Evolutionary conservation across 306 rosid species (phyloP), one percentile per base, ranked within the genome.

Genomic region (Hylodesmum podocarpum): DNA sequence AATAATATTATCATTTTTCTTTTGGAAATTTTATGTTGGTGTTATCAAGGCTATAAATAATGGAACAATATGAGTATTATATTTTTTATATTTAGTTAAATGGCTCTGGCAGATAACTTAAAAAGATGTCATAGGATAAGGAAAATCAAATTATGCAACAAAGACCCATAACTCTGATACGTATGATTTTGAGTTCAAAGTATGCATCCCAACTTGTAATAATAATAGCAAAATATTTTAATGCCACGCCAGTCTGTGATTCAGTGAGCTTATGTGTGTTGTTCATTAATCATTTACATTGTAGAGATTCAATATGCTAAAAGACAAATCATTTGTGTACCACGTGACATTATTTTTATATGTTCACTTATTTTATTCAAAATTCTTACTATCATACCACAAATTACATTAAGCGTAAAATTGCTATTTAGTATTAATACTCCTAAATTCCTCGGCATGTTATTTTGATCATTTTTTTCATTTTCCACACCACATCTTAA

Each of bases 241-340:
- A 8, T 47, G 29, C 43, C 59, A 67, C 5, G 46, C 49, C 54
- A 71, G 5, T 24, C 72, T 63, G 73, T 72, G 61, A 51, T 9
- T 63, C 50, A 53, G 22, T 51, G 28, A 24, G 29, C 66, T 22
- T 37, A 11, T 5, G 1, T 53, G 24, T 68, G 3, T n/a, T 50
- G 44, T 15, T 47, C 6, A 34, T 8, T 49, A 21, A 62, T 51
- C 29, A 54, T 54, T 40, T 55, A 27, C 24, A 43, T 43, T 40
- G 12, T 36, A 41, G 19, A 22, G 53, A 49, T 54, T 73, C 74
- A 15, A 73, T 33, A 37, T 0, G 34, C 25, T 34, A 24, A 14
- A 78, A 31, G 70, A 43, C 29, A 44, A 58, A 66, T 7, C 59
- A 29, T 31, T 68, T 78, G 70, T 78, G 50, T 40, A 77, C 16